Conservation (phyloP, 495 filamentous ascomycete genomes). For the Glonium stellatum region DNA sequence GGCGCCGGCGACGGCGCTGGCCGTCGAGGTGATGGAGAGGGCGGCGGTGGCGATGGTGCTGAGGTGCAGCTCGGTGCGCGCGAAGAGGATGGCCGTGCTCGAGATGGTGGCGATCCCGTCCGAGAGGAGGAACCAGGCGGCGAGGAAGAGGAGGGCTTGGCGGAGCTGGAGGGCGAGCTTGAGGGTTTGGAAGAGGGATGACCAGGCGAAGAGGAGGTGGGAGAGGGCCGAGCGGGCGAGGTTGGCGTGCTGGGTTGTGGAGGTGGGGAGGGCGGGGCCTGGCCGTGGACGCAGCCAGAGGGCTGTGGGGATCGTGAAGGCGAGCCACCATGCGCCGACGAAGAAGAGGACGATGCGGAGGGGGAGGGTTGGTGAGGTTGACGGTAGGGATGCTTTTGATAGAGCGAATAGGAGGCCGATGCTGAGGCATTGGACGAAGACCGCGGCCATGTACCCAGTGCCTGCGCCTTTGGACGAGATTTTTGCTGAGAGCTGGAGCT, state of each 20-base stretch:
- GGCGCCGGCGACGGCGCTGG: constrained; percentile 31
- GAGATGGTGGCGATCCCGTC: constrained; percentile 89
- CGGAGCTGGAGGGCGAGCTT: constrained; percentile 68
- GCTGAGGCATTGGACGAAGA: constrained; percentile 69
- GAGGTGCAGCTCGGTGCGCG: constrained; percentile 85
- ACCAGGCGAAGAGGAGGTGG: constrained; percentile 75
- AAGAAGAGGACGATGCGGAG: constrained; percentile 67
- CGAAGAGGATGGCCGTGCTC: constrained; percentile 89
- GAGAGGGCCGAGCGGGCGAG: constrained; percentile 22
- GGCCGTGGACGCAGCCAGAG: constrained; percentile 82
- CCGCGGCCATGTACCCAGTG: constrained; percentile 77
- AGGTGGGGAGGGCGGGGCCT: constrained; percentile 60
- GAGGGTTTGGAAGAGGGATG: constrained; percentile 70
- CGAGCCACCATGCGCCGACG: constrained; percentile 79
- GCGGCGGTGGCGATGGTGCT: constrained; percentile 26
- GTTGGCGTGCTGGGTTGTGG: background rate
- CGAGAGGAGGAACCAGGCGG: constrained; percentile 84
- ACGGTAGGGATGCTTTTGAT: constrained; percentile 22
- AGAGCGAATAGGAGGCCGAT: constrained; percentile 50
- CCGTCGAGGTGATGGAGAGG: constrained; percentile 29
- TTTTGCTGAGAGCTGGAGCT: constrained; percentile 65
- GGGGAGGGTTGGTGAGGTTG: constrained; percentile 13
- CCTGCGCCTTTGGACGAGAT: constrained; percentile 89
- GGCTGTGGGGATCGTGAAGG: constrained; percentile 79
- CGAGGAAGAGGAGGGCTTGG: constrained; percentile 76